Conservation (phyloP, 139 green algal species). For the Asterochloris sp. region DNA sequence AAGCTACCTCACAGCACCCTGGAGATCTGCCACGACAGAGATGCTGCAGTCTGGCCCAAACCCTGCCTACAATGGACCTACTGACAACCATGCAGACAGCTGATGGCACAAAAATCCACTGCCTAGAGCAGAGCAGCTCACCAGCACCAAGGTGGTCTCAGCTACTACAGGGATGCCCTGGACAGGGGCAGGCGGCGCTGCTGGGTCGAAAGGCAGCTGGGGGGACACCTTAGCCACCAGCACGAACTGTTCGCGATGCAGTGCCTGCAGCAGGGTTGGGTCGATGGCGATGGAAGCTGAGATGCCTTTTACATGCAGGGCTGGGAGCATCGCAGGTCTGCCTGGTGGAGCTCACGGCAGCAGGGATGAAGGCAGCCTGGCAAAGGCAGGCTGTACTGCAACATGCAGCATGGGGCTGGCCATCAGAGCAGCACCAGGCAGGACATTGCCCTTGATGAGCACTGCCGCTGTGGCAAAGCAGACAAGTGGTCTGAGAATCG, state of each 20-base stretch:
- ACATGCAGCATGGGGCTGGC: neutral
- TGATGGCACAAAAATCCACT: neutral
- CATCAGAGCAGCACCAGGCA: neutral
- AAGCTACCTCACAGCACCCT: neutral
- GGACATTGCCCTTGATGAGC: neutral
- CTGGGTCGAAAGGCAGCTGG: neutral
- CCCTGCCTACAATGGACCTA: neutral
- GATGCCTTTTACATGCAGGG: neutral
- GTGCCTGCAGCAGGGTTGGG: neutral
- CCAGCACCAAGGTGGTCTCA: slow-evolving; percentile 18
- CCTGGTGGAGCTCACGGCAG: neutral
- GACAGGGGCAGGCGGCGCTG: neutral
- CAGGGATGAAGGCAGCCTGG: neutral
- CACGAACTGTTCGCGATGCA: slow-evolving; percentile 19
- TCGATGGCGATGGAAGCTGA: neutral
- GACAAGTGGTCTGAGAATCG: neutral
- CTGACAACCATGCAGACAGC: neutral
- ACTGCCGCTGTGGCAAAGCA: neutral
- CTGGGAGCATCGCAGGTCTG: neutral
- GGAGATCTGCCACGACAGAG: neutral
- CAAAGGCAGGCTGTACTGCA: neutral
- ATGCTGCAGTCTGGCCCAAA: neutral
- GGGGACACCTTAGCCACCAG: slow-evolving; percentile 12
- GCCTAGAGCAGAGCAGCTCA: neutral
- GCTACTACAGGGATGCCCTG: slow-evolving; percentile 4